Evolutionary conservation across 495 filamentous ascomycete species (phyloP).

Genomic region (Thozetella sp.): DNA sequence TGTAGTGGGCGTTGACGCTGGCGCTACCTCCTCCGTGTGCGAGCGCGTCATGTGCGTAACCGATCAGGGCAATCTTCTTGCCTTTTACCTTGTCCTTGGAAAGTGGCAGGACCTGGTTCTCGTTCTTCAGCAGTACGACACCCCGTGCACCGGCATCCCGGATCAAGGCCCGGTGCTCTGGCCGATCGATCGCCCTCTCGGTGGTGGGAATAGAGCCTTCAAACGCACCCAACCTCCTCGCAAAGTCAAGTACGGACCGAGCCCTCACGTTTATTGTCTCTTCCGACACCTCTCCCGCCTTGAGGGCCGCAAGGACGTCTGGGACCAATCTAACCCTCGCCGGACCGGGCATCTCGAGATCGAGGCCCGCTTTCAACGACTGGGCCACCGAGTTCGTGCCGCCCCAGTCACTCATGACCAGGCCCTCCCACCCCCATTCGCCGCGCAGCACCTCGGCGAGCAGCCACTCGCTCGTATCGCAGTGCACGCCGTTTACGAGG

Average conservation of each 20-base stretch:
- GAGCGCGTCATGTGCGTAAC: not conserved
- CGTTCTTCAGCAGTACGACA: constrained; percentile 65
- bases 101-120: constrained; percentile 52
- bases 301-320: constrained; percentile 43
- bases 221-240: constrained; percentile 30
- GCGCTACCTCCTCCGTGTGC: not conserved
- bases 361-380: constrained; percentile 56
- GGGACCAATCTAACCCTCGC: constrained; percentile 44
- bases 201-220: constrained; percentile 42
- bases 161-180: constrained; percentile 48
- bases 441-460: constrained; percentile 56
- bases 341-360: constrained; percentile 64
- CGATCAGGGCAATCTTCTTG: constrained; percentile 1
- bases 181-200: constrained; percentile 37
- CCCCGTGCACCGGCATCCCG: constrained; percentile 54
- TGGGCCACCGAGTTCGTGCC: constrained; percentile 53
- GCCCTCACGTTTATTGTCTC: constrained; percentile 50
- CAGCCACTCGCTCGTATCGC: constrained; percentile 49
- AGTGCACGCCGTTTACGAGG: constrained; percentile 57
- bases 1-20: constrained; percentile 1
- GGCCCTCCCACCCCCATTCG: constrained; percentile 60
- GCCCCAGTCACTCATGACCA: constrained; percentile 59
- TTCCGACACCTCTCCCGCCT: constrained; percentile 42
- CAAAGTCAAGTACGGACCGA: constrained; percentile 47
- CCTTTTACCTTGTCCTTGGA: constrained; percentile 4